Percentiles rank a stretch among this genome's conserved stretches.
These are phyloP conservation scores for Kwoniella botswanensis DNA, from an alignment of 768 basidiomycete genomes.

Conservation along the genomic window DNA sequence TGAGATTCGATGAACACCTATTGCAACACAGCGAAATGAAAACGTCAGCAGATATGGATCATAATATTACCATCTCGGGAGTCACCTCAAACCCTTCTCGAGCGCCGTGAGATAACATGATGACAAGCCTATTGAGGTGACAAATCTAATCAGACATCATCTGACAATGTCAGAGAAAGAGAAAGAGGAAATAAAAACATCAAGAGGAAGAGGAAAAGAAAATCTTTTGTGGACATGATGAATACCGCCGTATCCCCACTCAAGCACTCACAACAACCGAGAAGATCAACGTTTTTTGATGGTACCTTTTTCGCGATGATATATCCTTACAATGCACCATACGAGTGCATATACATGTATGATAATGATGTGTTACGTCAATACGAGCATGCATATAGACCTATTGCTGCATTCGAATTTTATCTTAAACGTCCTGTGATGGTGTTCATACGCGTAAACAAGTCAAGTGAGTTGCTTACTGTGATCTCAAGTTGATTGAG, in stretches of 20 bases:
- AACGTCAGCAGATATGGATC: not conserved
- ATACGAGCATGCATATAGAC: too few relatives aligned
- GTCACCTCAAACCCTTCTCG: not conserved
- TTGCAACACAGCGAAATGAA: not conserved
- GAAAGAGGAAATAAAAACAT: not conserved
- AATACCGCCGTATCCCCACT: not conserved
- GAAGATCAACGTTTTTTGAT: too few relatives aligned
- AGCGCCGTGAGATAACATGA: not conserved
- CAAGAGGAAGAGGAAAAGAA: not conserved
- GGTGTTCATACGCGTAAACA: not conserved
- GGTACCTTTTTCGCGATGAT: too few relatives aligned
- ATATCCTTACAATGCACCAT: too few relatives aligned
- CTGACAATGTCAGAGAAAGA: not conserved
- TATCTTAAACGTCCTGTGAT: too few relatives aligned
- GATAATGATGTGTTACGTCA: too few relatives aligned
- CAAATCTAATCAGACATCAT: too few relatives aligned
- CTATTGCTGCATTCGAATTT: too few relatives aligned
- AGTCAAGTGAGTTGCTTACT: not conserved
- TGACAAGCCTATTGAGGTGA: not conserved
- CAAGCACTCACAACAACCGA: too few relatives aligned
- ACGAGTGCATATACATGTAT: too few relatives aligned
- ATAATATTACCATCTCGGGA: too few relatives aligned
- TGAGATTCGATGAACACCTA: conserved; percentile 1
- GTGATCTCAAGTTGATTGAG: not conserved
- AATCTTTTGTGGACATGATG: not conserved